These are phyloP conservation scores for Axilococcus clingmanii DNA, from an alignment of 139 green algal genomes.

Conservation along the genomic window DNA sequence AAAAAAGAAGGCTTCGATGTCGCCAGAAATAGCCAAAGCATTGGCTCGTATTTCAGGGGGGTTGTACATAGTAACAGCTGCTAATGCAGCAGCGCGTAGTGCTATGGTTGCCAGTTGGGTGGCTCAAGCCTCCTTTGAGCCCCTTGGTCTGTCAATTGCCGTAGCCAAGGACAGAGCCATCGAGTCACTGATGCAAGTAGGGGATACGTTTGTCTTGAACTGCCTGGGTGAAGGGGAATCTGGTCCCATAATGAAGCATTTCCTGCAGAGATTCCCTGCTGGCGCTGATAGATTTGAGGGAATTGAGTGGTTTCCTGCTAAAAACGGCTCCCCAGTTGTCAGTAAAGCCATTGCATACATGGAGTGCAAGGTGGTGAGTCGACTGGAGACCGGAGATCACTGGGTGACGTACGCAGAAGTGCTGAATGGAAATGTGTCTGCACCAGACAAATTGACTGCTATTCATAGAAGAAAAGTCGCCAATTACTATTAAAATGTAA, in stretches of 20 bases:
- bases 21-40: conserved; percentile 60
- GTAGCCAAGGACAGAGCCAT: conserved; percentile 97
- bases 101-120: conserved; percentile 73
- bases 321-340: conserved; percentile 49
- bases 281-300: conserved; percentile 87
- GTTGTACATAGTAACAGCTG: conserved; percentile 89
- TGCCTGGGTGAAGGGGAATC: conserved; percentile 74
- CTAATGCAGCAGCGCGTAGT: conserved; percentile 38
- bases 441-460: conserved; percentile 65
- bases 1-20: conserved; percentile 75
- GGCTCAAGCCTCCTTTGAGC: conserved; percentile 89
- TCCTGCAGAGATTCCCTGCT: conserved; percentile 82
- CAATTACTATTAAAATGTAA: conserved; percentile 86
- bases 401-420: conserved; percentile 91
- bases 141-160: conserved; percentile 87
- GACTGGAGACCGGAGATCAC: conserved; percentile 93
- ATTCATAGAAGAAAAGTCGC: conserved; percentile 86
- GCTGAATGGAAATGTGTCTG: conserved; percentile 55
- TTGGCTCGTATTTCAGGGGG: conserved; percentile 74
- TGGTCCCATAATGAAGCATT: conserved; percentile 76
- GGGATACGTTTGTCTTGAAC: conserved; percentile 93
- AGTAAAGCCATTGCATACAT: conserved; percentile 67
- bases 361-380: conserved; percentile 73
- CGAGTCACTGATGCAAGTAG: conserved; percentile 96
- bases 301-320: conserved; percentile 25